Conservation (phyloP, 202 grass and related monocot genomes). For the Digitaria exilis region DNA sequence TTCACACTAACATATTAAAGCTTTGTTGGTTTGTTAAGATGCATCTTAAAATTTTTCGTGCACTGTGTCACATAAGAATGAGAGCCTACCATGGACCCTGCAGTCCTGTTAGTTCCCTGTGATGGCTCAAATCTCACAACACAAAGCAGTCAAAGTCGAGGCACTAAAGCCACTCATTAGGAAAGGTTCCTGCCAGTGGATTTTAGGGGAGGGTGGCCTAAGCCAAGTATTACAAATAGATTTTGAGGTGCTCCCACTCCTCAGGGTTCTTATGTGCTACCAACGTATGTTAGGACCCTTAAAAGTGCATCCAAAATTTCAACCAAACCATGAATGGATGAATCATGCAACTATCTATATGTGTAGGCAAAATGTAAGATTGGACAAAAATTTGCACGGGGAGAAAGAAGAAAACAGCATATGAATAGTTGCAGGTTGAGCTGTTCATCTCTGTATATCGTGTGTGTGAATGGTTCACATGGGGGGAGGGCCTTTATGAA, state of each 20-base stretch:
- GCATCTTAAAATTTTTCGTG: background rate
- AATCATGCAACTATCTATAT: no score
- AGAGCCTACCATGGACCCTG: background rate
- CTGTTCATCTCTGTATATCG: no score
- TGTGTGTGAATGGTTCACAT: background rate
- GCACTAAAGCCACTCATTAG: background rate
- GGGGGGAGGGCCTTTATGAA: background rate
- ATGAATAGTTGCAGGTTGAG: no score
- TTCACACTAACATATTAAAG: background rate
- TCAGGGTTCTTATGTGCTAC: no score
- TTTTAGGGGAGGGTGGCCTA: background rate
- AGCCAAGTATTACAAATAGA: background rate
- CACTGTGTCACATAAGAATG: conserved; percentile 11
- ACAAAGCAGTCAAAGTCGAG: background rate
- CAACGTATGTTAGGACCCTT: no score
- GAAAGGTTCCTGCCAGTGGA: background rate
- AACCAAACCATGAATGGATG: no score
- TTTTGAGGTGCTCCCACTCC: no score
- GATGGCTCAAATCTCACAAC: background rate
- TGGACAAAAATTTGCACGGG: no score
- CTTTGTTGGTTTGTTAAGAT: background rate
- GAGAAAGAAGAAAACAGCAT: no score
- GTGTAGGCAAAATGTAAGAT: no score
- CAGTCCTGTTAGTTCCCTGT: background rate
- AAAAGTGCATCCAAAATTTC: no score